Evolutionary conservation across 495 filamentous ascomycete species (phyloP).

Genomic region (Penicillium canescens): DNA sequence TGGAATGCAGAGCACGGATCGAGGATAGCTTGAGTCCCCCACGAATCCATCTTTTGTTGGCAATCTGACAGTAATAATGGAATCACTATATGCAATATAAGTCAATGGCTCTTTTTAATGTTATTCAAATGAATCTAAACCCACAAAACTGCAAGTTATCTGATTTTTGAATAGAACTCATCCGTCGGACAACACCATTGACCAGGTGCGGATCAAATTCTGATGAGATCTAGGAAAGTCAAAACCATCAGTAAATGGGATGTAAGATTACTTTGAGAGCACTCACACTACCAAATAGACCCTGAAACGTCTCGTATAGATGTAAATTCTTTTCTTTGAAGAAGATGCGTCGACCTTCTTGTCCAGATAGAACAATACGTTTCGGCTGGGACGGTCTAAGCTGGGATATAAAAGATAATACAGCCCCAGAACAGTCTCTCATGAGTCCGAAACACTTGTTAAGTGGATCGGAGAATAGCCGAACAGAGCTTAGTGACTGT

Average conservation of each 20-base stretch:
- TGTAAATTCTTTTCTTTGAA: background rate
- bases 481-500: background rate
- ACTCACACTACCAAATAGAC: slow-evolving; percentile 5
- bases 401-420: slow-evolving; percentile 2
- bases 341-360: slow-evolving; percentile 4
- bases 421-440: background rate
- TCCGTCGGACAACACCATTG: background rate
- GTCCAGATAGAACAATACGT: slow-evolving; percentile 5
- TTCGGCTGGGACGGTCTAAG: background rate
- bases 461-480: background rate
- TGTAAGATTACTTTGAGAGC: background rate
- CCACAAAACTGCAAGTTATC: background rate
- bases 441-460: slow-evolving; percentile 3
- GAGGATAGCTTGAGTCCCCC: background rate
- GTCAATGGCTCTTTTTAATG: background rate
- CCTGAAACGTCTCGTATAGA: background rate
- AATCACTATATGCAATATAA: background rate
- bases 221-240: background rate
- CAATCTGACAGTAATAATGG: slow-evolving; percentile 6
- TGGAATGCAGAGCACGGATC: slow-evolving; percentile 10
- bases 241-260: background rate
- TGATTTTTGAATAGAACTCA: slow-evolving; percentile 1
- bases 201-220: background rate
- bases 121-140: background rate
- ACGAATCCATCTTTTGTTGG: slow-evolving; percentile 1